Base-by-base conservation (phyloP, 176 grass and related monocot species). In the Ampelocalamus luodianensis region DNA sequence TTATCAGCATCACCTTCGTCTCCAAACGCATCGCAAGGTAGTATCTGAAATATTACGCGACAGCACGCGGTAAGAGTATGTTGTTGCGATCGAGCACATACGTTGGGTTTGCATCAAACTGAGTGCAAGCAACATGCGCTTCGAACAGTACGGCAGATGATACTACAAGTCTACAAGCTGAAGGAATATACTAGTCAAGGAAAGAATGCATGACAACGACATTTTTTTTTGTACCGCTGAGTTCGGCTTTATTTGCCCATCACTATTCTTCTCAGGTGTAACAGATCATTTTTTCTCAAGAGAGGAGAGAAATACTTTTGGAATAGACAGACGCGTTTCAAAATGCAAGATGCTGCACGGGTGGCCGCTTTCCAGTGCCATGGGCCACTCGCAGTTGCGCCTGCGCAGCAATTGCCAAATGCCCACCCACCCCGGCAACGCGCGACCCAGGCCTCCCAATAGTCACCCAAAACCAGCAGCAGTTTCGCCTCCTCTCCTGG, bases 321-420 rank as follows among this genome's bases (percentile, higher is more conserved):
- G 26, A 61, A 10, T 60, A 8, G 74, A 3, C 53, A 54, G 58
- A 6, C 24, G 1, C 27, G 51, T 89, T 85, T 88, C 23, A 66
- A 77, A 85, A 72, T 79, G 51, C 48, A 71, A 71, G 74, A 83
- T 76, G 51, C 34, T 81, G 71, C 71, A 20, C 46, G 81, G 44
- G 37, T 20, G 38, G 44, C 38, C 61, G 76, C 5, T 72, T 43
- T 65, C 76, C 74, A 36, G 71, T 65, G 24, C 72, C 59, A 72
- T 55, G 76, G 75, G 75, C 65, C 74, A 79, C 75, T 71, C 13
- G 44, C 85, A 54, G 56, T 54, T 11, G 55, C 56, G 43, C 8
- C 60, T 32, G 73, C 80, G 32, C 65, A 16, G 44, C 44, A 29
- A 4, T 13, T 50, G 81, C 56, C 58, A 88, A 43, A 64, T 78